Evolutionary conservation across 371 early-diverging fungal species (phyloP), one percentile per base, ranked within the genome.

Genomic region (Apophysomyces trapeziformis): DNA sequence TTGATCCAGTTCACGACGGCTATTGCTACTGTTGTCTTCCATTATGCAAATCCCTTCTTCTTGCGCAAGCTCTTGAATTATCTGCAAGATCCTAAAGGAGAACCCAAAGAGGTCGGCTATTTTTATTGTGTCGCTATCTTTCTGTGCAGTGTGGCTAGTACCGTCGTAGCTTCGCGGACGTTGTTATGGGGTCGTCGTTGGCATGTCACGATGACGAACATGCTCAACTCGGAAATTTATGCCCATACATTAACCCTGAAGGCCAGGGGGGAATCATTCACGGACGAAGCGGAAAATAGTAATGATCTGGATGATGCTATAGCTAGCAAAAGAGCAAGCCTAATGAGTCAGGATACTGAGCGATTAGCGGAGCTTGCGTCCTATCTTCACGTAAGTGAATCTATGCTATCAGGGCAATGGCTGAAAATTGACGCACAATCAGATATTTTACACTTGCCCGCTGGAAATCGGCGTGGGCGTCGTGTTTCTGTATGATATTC

Each of bases 341-440:
- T 97, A 63, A 88, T 95, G 73, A 90, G 92, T 9, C 88, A 93
- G 4, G 97, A 96, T 68, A 78, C 89, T 5, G 86, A 88, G 46
- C 84, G 94, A 46, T 73, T 96, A 12, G 85, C 87, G 12, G 86
- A 84, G 61, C 21, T 87, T 12, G 83, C 76, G 1, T 83, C 86
- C 13, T 85, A 86, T 58, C 65, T 87, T 36, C 84, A 83, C 64
- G 80, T 79, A 76, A 71, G 73, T 50, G 9, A 18, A 47, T 47
- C 26, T 21, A 21, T 11, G 11, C 12, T 5, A n/a, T 45, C 1
- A 5, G 38, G 5, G 45, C 11, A 41, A 38, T n/a, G 13, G 9
- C 4, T 50, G 2, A 18, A 4, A 36, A 12, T 32, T 45, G 26
- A 21, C n/a, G 54, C 7, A 7, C 44, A 70, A 78, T 60, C 79